Percentiles rank a stretch among this genome's conserved stretches.
Evolutionary conservation across 2,329 filamentous ascomycete species (phyloP).

Genomic region (Penicillium sp.): DNA sequence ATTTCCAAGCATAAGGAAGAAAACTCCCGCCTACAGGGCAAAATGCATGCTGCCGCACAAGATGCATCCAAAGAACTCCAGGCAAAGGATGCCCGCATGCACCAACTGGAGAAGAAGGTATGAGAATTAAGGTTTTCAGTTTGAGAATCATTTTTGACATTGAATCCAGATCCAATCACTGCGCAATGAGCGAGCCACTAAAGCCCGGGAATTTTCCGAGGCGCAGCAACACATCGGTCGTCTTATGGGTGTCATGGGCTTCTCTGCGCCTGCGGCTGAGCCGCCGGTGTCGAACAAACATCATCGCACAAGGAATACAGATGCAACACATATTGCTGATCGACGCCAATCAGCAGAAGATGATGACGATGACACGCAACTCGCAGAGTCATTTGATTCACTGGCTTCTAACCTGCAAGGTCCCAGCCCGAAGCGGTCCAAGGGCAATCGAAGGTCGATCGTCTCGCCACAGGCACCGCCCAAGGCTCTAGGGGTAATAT

Average conservation of each 20-base stretch:
- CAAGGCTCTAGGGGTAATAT: conserved; percentile 1
- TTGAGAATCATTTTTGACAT: background rate
- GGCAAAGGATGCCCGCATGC: conserved; percentile 29
- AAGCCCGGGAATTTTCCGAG: conserved; percentile 39
- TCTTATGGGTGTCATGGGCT: conserved; percentile 39
- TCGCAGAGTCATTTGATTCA: conserved; percentile 22
- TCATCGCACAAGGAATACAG: conserved; percentile 10
- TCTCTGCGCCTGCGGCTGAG: conserved; percentile 23
- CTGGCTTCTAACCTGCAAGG: conserved; percentile 15
- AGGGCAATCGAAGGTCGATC: conserved; percentile 19
- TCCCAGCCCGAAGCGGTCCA: conserved; percentile 30
- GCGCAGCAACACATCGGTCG: conserved; percentile 38
- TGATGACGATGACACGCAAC: conserved; percentile 14
- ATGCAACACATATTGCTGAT: conserved; percentile 6
- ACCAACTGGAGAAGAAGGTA: conserved; percentile 35
- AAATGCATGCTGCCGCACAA: conserved; percentile 24
- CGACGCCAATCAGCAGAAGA: conserved; percentile 16
- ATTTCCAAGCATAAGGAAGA: conserved; percentile 24
- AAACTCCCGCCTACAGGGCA: conserved; percentile 21
- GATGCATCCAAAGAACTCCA: conserved; percentile 29
- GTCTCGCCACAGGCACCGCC: conserved; percentile 9
- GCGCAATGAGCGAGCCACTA: conserved; percentile 34
- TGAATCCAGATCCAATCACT: conserved; percentile 31
- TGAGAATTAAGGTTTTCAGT: background rate
- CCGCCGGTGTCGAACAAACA: conserved; percentile 14